phyloP scores from a whole-genome alignment of 2,329 filamentous ascomycete species.

The Furcasterigmium sp. region DNA sequence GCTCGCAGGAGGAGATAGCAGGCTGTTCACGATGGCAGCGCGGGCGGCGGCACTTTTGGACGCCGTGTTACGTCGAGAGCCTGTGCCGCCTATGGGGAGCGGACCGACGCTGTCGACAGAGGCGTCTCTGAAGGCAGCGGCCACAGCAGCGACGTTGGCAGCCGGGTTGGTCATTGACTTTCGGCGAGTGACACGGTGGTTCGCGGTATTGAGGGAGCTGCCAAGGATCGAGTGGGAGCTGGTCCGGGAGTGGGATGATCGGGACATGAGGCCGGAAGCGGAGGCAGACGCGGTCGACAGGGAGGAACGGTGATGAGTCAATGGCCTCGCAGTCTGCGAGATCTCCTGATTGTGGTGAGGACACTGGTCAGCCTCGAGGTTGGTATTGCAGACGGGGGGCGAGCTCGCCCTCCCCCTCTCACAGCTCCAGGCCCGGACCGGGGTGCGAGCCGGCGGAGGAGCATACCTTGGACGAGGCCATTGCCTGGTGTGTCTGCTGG shows the following conservation, averaged over 20 bases:
- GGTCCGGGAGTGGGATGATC: slow-evolving; percentile 64
- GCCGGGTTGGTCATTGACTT: slow-evolving; percentile 84
- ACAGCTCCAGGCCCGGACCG: slow-evolving; percentile 13
- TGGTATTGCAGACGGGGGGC: slow-evolving; percentile 12
- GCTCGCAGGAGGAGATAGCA: slow-evolving; percentile 63
- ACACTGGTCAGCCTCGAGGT: slow-evolving; percentile 30
- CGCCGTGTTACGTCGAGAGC: slow-evolving; percentile 60
- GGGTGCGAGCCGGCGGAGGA: slow-evolving; percentile 11
- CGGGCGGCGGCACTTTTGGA: slow-evolving; percentile 57
- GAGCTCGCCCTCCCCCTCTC: slow-evolving; percentile 1
- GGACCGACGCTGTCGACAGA: slow-evolving; percentile 53
- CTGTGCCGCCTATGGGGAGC: slow-evolving; percentile 49
- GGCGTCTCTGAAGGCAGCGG: slow-evolving; percentile 64
- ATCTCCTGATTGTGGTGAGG: slow-evolving; percentile 47
- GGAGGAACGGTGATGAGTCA: slow-evolving; percentile 57
- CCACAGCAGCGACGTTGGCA: slow-evolving; percentile 69
- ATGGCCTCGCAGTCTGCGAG: slow-evolving; percentile 60
- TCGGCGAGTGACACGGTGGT: slow-evolving; percentile 82
- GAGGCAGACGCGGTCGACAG: slow-evolving; percentile 52
- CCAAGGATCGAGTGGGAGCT: slow-evolving; percentile 80
- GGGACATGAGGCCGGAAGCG: slow-evolving; percentile 51
- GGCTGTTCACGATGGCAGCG: slow-evolving; percentile 47
- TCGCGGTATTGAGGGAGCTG: slow-evolving; percentile 64
- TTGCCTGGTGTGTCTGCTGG: slow-evolving; percentile 33
- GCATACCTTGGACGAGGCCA: slow-evolving; percentile 60